Conservation (phyloP, 169 alveolate species). For the Plasmodium vinckei region DNA sequence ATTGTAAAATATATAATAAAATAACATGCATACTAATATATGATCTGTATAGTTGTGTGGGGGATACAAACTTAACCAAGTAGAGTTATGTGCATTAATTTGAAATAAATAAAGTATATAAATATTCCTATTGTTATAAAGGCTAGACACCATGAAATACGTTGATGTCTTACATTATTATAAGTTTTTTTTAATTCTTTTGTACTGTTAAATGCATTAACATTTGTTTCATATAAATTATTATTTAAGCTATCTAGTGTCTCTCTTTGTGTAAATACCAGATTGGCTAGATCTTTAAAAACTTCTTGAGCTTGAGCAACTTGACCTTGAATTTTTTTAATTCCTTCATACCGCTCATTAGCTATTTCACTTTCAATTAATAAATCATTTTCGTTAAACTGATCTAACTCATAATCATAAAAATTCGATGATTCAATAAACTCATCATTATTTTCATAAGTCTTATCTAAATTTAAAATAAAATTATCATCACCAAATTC, state of each 20-base stretch:
- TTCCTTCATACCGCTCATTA: slow-evolving; percentile 47
- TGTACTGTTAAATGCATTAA: slow-evolving; percentile 59
- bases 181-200: slow-evolving; percentile 73
- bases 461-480: slow-evolving; percentile 50
- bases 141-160: slow-evolving; percentile 59
- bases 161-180: slow-evolving; percentile 60
- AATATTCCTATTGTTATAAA: slow-evolving; percentile 36
- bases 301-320: slow-evolving; percentile 77
- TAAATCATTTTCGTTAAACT: slow-evolving; percentile 61
- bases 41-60: too few relatives aligned
- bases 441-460: slow-evolving; percentile 59
- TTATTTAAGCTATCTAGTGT: slow-evolving; percentile 56
- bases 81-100: slow-evolving; percentile 40
- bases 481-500: slow-evolving; percentile 49
- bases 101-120: slow-evolving; percentile 63
- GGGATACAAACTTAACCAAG: not conserved
- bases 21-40: too few relatives aligned
- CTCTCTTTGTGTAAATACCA: slow-evolving; percentile 73
- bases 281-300: slow-evolving; percentile 71
- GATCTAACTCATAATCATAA: slow-evolving; percentile 74
- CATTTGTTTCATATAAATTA: slow-evolving; percentile 59
- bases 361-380: slow-evolving; percentile 68
- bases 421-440: slow-evolving; percentile 67
- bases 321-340: slow-evolving; percentile 75
- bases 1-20: too few relatives aligned